Conservation (phyloP, 345 rosid genomes). For the Brassica nigra region DNA sequence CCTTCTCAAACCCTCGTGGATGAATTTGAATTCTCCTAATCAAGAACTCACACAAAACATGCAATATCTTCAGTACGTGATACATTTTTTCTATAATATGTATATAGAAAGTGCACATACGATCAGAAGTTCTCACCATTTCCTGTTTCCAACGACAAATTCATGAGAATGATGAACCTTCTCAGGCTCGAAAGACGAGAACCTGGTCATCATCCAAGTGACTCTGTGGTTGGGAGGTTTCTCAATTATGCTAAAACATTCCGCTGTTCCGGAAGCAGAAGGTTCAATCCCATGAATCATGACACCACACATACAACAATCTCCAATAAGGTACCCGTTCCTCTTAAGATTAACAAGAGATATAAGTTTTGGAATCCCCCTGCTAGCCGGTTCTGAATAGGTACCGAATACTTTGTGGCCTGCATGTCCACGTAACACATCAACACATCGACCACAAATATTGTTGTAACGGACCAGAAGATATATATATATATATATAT, state of each 20-base stretch:
- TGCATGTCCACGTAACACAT: conserved; percentile 2
- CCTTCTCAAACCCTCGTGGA: conserved; percentile 8
- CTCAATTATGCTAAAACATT: conserved; percentile 31
- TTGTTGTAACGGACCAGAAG: no score
- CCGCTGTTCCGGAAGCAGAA: conserved; percentile 14
- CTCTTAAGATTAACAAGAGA: conserved; percentile 8
- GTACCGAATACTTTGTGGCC: not conserved
- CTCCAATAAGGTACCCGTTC: conserved; percentile 27
- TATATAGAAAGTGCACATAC: not conserved
- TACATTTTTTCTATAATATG: not conserved
- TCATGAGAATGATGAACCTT: conserved; percentile 5
- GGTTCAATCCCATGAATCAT: not conserved
- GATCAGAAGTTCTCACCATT: conserved; percentile 20
- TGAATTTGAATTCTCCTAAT: conserved; percentile 29
- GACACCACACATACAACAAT: conserved; percentile 36
- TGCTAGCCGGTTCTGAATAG: not conserved
- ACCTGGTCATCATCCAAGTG: conserved; percentile 32
- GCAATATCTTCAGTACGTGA: not conserved
- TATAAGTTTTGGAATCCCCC: not conserved
- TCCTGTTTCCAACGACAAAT: conserved; percentile 34
- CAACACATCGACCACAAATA: not conserved
- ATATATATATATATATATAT: not conserved
- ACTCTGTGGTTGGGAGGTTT: conserved; percentile 33
- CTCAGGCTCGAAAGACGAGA: conserved; percentile 19
- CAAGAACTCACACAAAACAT: not conserved